Base-by-base conservation (phyloP, 2,329 filamentous ascomycete species). In the Penicillium italicum region DNA sequence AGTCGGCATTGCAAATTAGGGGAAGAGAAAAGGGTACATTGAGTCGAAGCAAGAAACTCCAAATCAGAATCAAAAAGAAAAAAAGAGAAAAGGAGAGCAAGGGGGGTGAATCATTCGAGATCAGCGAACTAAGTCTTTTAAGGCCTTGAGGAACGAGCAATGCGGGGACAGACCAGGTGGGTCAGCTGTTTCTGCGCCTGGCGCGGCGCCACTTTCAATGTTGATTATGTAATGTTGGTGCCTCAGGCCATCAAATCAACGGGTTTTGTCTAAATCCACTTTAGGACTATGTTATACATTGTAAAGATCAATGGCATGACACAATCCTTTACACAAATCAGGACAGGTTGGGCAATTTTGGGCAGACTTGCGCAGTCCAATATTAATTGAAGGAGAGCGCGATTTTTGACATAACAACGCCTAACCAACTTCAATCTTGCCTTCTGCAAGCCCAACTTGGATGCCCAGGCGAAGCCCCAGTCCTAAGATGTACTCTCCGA, bases 1-100 rank as follows among this genome's bases (percentile, higher is more conserved):
- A 55, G 78, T 80, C 66, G 79, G 79, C 79, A 82, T 82, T 72
- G 69, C 67, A 65, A 68, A 68, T 73, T 59, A 75, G 62, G 55
- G 60, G 60, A 62, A 45, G 37, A 60, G 50, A 46, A 63, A 62
- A 63, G 63, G 63, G 67, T 63, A 70, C 71, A 75, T 73, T 64
- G 70, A 71, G 66, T 63, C 64, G 51, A 57, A 61, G 48, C 48
- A 50, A 52, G 48, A 56, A 31, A 52, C 55, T 36, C 47, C 55
- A 45, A 52, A 60, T 20, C 50, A 41, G 58, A 56, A 54, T 41
- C 42, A 48, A 50, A 46, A 41, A 52, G 57, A 28, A 6, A 28
- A 9, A 28, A 49, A 46, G 4, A 18, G 9, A 55, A 42, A 38
- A 33, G 37, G 34, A 54, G 51, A 54, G n/a, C 60, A 66, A 59